Evolutionary conservation across 2,329 filamentous ascomycete species (phyloP).

Genomic region (Pseudopithomyces maydicus): DNA sequence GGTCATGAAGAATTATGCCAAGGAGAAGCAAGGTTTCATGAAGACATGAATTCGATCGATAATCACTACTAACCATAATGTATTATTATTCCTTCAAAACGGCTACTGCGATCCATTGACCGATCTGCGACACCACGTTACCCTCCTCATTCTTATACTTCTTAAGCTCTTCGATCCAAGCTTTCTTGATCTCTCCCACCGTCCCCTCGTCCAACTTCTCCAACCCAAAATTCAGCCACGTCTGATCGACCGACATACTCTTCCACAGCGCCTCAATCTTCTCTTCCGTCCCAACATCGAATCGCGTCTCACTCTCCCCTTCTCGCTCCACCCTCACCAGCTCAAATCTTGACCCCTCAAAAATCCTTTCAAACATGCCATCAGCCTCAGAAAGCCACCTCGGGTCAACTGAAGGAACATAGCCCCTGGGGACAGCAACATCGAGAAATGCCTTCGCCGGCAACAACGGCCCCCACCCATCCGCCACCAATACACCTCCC

Average conservation of each 20-base stretch:
- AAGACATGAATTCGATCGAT: no score
- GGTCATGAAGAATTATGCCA: background rate
- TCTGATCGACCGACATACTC: background rate
- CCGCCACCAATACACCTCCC: constrained; percentile 8
- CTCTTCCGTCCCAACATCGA: constrained; percentile 1
- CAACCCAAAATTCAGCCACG: constrained; percentile 7
- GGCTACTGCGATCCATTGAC: background rate
- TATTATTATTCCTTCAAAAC: background rate
- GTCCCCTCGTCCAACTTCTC: background rate
- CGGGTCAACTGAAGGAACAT: background rate
- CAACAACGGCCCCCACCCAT: background rate
- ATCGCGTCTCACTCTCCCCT: background rate
- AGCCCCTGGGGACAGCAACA: constrained; percentile 6
- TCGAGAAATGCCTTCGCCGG: constrained; percentile 9
- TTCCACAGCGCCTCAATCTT: constrained; percentile 4
- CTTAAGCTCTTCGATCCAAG: constrained; percentile 1
- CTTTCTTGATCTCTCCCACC: background rate
- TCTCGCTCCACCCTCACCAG: background rate
- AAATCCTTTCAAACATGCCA: background rate
- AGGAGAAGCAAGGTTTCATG: background rate
- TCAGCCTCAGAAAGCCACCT: constrained; percentile 4
- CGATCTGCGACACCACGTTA: background rate
- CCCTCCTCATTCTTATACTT: background rate
- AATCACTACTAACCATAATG: background rate
- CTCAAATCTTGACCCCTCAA: background rate